A percentile compares a stretch with the other conserved stretches of the same genome.
phyloP scores from a whole-genome alignment of 2,329 filamentous ascomycete species.

The Cladosporium halotolerans region DNA sequence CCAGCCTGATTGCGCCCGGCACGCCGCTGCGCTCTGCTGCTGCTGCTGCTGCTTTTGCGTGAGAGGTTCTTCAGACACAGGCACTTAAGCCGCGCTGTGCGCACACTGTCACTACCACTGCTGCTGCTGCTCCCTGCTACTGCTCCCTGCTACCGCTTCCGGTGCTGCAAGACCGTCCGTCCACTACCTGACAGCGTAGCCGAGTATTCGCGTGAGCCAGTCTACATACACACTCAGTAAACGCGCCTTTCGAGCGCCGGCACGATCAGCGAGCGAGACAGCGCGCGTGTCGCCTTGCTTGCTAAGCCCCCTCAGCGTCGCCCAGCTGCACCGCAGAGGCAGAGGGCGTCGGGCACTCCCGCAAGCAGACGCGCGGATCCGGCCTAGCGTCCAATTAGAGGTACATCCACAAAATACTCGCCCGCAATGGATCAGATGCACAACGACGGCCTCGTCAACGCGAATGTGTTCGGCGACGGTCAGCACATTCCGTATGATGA shows the following conservation, averaged over 20 bases:
- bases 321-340: background rate
- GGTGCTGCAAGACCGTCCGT: background rate
- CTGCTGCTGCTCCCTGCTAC: background rate
- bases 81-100: conserved; percentile 11
- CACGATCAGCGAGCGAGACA: background rate
- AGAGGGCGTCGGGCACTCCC: conserved; percentile 4
- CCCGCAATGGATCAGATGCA: conserved; percentile 19
- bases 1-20: conserved; percentile 11
- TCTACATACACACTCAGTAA: background rate
- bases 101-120: conserved; percentile 8
- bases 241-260: conserved; percentile 9
- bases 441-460: conserved; percentile 23
- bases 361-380: conserved; percentile 1
- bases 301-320: background rate
- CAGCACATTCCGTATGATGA: conserved; percentile 26
- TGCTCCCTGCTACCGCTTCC: background rate
- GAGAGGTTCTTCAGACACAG: conserved; percentile 8
- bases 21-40: background rate
- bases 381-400: conserved; percentile 9
- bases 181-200: no score
- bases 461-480: conserved; percentile 27
- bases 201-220: conserved; percentile 10
- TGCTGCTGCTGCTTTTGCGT: background rate
- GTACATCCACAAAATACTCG: background rate
- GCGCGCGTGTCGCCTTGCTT: background rate